A percentile compares a stretch with the other conserved stretches of the same genome.
phyloP scores from a whole-genome alignment of 768 basidiomycete genomes.

The Clitopilus hobsonii region DNA sequence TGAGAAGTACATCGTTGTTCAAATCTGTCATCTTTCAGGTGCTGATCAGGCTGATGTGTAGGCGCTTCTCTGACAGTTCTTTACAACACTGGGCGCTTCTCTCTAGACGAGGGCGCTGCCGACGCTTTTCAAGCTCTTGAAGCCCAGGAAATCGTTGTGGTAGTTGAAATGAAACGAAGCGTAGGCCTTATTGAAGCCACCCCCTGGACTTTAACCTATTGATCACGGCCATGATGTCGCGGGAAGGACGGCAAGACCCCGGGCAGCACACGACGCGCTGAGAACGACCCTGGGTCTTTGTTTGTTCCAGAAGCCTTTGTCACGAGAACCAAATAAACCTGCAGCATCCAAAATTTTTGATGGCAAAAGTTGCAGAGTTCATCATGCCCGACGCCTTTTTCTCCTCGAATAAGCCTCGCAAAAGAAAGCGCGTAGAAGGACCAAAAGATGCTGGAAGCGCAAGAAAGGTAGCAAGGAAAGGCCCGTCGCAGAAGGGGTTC shows the following conservation, averaged over 20 bases:
- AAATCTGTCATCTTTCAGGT: background rate
- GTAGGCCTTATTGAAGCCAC: background rate
- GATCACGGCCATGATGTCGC: background rate
- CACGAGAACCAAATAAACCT: background rate
- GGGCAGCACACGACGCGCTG: background rate
- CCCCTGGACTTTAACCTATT: background rate
- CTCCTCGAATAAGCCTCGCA: slow-evolving; percentile 51
- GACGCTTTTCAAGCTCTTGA: background rate
- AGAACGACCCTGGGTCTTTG: background rate
- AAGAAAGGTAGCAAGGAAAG: slow-evolving; percentile 23
- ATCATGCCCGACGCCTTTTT: slow-evolving; percentile 86
- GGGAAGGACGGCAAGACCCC: background rate
- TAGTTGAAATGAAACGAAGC: no score
- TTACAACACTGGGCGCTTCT: no score
- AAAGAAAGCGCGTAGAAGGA: slow-evolving; percentile 51
- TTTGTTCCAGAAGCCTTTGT: background rate
- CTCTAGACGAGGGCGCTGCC: no score
- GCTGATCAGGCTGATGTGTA: background rate
- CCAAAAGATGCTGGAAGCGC: slow-evolving; percentile 17
- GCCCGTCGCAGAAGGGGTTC: slow-evolving; percentile 16
- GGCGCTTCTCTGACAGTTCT: background rate
- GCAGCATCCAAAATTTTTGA: background rate
- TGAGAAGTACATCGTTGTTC: slow-evolving; percentile 6
- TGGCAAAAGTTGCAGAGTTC: background rate
- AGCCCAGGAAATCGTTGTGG: no score